phyloP scores from a whole-genome alignment of 164 flowering plant species.

The Liriodendron chinense region DNA sequence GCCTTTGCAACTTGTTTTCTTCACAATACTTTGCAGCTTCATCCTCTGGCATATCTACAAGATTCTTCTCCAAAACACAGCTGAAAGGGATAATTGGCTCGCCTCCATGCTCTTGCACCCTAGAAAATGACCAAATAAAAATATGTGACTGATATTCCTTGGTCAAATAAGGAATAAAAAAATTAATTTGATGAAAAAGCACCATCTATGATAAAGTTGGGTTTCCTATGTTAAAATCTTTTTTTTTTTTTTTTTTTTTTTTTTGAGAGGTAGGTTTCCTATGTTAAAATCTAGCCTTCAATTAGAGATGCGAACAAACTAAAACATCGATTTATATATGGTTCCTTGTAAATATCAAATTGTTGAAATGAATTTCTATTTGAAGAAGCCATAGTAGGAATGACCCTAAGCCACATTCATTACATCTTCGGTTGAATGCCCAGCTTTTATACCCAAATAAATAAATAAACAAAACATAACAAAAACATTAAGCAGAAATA shows the following conservation, averaged over 20 bases:
- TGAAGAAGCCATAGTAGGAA: too few relatives aligned
- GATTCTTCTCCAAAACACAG: slow-evolving; percentile 74
- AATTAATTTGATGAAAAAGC: not conserved
- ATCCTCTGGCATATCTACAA: slow-evolving; percentile 80
- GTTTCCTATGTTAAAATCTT: not conserved
- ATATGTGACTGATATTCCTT: not conserved
- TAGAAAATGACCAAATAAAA: slow-evolving; percentile 17
- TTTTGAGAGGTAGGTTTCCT: too few relatives aligned
- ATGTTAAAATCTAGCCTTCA: not conserved
- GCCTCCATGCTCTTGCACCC: slow-evolving; percentile 99
- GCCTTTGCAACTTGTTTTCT: slow-evolving; percentile 93
- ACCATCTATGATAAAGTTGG: not conserved
- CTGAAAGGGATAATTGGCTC: slow-evolving; percentile 92
- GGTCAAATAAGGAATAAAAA: not conserved
- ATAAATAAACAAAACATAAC: too few relatives aligned
- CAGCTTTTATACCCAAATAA: too few relatives aligned
- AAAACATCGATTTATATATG: not conserved
- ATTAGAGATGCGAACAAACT: not conserved
- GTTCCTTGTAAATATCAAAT: not conserved
- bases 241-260: too few relatives aligned
- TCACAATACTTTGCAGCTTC: slow-evolving; percentile 94
- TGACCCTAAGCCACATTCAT: too few relatives aligned
- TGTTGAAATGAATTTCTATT: not conserved
- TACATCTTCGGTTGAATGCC: too few relatives aligned
- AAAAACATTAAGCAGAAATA: too few relatives aligned